Evolutionary conservation across 345 rosid species (phyloP).

Genomic region (Rubroshorea leprosula): DNA sequence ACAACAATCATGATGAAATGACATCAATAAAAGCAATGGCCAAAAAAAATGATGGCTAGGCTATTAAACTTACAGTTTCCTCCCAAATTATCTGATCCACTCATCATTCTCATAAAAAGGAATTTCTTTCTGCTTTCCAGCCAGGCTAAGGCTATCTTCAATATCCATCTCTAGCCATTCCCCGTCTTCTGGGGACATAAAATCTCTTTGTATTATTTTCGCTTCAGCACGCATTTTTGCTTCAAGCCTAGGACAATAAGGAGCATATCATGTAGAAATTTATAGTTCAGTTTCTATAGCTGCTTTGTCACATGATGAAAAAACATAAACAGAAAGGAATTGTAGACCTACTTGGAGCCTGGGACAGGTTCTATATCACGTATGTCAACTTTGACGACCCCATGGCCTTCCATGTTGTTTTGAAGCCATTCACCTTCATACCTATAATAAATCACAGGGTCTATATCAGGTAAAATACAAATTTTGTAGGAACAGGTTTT

Average conservation of each 20-base stretch:
- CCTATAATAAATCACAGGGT: no score
- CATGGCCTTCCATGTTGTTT: conserved; percentile 84
- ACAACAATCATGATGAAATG: no score
- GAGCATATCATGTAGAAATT: conserved; percentile 11
- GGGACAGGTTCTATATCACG: conserved; percentile 89
- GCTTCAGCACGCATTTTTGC: conserved; percentile 91
- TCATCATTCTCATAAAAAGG: conserved; percentile 74
- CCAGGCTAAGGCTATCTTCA: conserved; percentile 59
- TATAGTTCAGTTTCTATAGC: conserved; percentile 14
- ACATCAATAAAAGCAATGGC: no score
- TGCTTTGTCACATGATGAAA: conserved; percentile 7
- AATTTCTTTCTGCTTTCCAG: conserved; percentile 42
- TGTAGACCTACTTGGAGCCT: conserved; percentile 71
- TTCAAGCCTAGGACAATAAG: conserved; percentile 61
- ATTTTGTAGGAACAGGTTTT: no score
- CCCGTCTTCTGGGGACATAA: conserved; percentile 79
- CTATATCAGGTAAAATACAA: no score
- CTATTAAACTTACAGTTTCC: conserved; percentile 63
- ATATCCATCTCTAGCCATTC: conserved; percentile 94
- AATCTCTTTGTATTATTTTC: conserved; percentile 64
- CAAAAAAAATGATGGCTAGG: conserved; percentile 3
- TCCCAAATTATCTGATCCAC: conserved; percentile 69
- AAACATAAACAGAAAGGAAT: conserved; percentile 12
- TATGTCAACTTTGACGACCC: conserved; percentile 83
- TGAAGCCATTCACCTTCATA: conserved; percentile 98